Evolutionary conservation across 345 rosid species (phyloP).

Genomic region (Eucalyptus erythrocorys): DNA sequence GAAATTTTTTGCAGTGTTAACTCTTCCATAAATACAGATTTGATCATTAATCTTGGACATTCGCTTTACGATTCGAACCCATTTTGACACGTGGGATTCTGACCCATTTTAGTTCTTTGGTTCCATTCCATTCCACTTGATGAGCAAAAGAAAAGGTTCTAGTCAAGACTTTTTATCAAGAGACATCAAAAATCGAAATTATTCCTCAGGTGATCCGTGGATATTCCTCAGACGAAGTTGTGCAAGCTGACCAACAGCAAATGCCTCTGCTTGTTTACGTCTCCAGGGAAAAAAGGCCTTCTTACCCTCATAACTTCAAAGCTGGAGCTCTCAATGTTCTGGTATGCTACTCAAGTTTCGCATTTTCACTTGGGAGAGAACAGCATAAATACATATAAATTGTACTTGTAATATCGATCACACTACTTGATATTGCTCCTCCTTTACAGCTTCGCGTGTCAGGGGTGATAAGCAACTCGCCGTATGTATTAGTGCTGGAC

Average conservation of each 20-base stretch:
- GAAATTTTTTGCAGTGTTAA: neutral
- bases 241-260: neutral
- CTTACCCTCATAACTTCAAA: slow-evolving; percentile 26
- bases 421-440: neutral
- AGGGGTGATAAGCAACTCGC: slow-evolving; percentile 27
- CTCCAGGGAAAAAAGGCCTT: slow-evolving; percentile 33
- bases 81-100: neutral
- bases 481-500: slow-evolving; percentile 23
- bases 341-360: neutral
- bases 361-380: neutral
- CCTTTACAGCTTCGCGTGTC: slow-evolving; percentile 36
- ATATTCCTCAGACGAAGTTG: neutral
- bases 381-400: neutral
- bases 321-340: slow-evolving; percentile 49
- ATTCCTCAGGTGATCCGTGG: neutral
- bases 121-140: neutral
- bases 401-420: neutral
- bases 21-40: too few relatives aligned
- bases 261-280: slow-evolving; percentile 32
- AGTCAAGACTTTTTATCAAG: neutral
- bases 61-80: neutral
- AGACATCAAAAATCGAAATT: neutral
- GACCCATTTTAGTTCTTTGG: neutral
- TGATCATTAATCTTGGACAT: neutral
- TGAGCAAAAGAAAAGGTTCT: neutral